Conservation (phyloP, 805 yeast species). For the Kuraishia piskuri region DNA sequence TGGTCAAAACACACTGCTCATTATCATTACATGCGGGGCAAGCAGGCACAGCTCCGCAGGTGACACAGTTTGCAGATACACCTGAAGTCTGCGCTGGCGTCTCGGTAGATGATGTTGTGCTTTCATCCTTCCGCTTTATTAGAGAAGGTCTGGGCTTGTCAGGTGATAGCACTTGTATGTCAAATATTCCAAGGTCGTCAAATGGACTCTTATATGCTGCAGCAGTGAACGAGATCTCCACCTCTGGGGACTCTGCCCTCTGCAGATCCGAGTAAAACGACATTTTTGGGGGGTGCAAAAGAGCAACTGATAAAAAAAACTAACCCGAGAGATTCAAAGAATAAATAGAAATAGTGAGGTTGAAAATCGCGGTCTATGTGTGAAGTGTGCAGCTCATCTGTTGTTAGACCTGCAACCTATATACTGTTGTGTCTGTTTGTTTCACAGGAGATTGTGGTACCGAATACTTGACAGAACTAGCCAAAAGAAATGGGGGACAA, state of each 20-base stretch:
- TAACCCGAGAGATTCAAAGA: neutral
- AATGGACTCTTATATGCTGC: neutral
- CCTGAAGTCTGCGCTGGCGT: neutral
- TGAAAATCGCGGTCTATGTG: too few relatives aligned
- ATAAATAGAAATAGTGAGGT: too few relatives aligned
- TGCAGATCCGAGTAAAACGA: neutral
- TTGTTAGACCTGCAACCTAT: neutral
- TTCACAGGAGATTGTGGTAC: neutral
- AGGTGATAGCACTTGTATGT: neutral
- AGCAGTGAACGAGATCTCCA: neutral
- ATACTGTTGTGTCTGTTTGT: too few relatives aligned
- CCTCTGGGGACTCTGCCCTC: neutral
- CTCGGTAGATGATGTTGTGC: neutral
- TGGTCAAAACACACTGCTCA: constrained; percentile 46
- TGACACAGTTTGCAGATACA: constrained; percentile 13
- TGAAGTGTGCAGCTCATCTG: neutral
- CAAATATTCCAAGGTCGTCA: neutral
- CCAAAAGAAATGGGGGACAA: neutral
- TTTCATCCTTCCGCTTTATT: neutral
- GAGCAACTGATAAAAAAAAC: too few relatives aligned
- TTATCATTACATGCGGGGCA: constrained; percentile 49
- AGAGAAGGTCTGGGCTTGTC: neutral
- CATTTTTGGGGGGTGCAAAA: neutral
- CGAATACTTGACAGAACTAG: neutral
- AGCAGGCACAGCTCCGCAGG: constrained; percentile 23